A percentile compares a stretch with the other conserved stretches of the same genome.
These are phyloP conservation scores for Salmacisia buchloeana DNA, from an alignment of 1,284 basidiomycete genomes.

Conservation along the genomic window DNA sequence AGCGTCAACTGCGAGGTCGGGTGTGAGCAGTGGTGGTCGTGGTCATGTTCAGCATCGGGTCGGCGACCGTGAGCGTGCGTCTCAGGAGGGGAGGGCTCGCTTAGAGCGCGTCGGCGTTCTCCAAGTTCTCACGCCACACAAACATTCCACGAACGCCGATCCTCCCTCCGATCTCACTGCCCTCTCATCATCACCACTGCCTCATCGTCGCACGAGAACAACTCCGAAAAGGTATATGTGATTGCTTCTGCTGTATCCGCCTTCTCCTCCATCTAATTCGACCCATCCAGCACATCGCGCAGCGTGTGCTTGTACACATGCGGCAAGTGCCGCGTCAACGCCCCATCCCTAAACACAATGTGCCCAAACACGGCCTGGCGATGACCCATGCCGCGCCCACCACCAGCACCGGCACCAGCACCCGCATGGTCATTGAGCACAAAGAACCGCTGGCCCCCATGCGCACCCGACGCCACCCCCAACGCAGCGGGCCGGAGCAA, in stretches of 20 bases:
- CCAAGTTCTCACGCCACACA: too few relatives aligned
- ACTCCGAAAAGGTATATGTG: too few relatives aligned
- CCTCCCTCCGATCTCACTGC: too few relatives aligned
- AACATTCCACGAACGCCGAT: too few relatives aligned
- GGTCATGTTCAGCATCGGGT: too few relatives aligned
- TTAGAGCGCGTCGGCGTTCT: too few relatives aligned
- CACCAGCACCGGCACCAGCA: slow-evolving; percentile 54
- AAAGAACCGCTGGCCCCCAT: slow-evolving; percentile 12
- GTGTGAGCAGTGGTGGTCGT: too few relatives aligned
- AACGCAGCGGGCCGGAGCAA: slow-evolving; percentile 42
- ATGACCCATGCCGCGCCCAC: slow-evolving; percentile 1
- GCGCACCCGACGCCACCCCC: slow-evolving; percentile 54
- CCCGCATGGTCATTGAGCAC: slow-evolving; percentile 14
- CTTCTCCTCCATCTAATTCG: neutral
- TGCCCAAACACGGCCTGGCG: slow-evolving; percentile 64
- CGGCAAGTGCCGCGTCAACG: slow-evolving; percentile 68
- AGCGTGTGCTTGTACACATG: slow-evolving; percentile 51
- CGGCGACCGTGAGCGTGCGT: too few relatives aligned
- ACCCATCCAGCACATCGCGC: slow-evolving; percentile 14
- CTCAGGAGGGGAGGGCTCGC: too few relatives aligned
- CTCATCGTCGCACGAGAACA: too few relatives aligned
- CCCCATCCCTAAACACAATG: slow-evolving; percentile 71
- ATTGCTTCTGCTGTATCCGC: neutral
- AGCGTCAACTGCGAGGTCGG: too few relatives aligned
- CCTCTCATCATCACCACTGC: too few relatives aligned